A percentile compares a stretch with the other conserved stretches of the same genome.
phyloP scores from a whole-genome alignment of 257 asterid species.

The Echium plantagineum region DNA sequence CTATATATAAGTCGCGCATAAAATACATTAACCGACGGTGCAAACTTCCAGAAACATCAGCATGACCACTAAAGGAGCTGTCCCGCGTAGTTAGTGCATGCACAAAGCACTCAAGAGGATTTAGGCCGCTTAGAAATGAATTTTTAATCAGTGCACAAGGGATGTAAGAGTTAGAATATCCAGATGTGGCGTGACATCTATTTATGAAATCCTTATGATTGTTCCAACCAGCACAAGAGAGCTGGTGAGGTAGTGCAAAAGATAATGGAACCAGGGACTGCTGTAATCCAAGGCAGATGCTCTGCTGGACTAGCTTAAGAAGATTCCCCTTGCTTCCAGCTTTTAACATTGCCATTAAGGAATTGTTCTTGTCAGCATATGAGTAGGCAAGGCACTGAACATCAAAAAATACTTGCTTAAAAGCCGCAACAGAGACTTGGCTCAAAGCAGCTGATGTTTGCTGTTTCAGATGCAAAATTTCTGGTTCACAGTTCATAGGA shows the following conservation, averaged over 20 bases:
- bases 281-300: constrained; percentile 90
- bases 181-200: constrained; percentile 16
- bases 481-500: constrained; percentile 22
- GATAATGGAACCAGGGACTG: constrained; percentile 65
- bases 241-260: constrained; percentile 50
- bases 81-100: constrained; percentile 79
- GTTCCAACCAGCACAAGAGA: constrained; percentile 80
- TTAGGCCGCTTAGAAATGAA: constrained; percentile 69
- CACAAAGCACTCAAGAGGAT: constrained; percentile 70
- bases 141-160: constrained; percentile 56
- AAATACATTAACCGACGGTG: constrained; percentile 65
- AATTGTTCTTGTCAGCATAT: constrained; percentile 39
- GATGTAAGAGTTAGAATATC: constrained; percentile 28
- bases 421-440: constrained; percentile 63
- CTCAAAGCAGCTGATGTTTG: constrained; percentile 48
- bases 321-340: constrained; percentile 97
- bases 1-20: constrained; percentile 64
- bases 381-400: constrained; percentile 62
- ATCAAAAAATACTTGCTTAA: constrained; percentile 50
- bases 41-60: constrained; percentile 83
- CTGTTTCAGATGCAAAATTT: constrained; percentile 28
- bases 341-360: constrained; percentile 68
- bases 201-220: constrained; percentile 29
- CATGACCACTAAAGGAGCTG: constrained; percentile 88
- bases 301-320: constrained; percentile 76